Base-by-base conservation (phyloP, 768 basidiomycete genomes). In the Scleroderma citrinum region DNA sequence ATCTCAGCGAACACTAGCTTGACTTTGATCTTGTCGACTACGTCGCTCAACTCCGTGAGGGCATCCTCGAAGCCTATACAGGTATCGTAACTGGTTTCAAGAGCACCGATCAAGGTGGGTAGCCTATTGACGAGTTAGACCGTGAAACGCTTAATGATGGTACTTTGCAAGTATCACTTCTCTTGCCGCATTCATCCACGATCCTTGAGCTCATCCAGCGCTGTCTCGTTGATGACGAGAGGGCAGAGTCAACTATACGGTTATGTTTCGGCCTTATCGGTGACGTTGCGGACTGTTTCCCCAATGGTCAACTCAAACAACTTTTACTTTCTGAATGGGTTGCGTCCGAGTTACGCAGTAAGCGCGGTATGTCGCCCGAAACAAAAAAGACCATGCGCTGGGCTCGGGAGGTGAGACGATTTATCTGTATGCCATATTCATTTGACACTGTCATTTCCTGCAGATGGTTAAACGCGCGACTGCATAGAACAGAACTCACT, bases 51-150 rank as follows among this genome's bases (percentile, higher is more conserved):
- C 76, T 99, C 49, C 82, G 96, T 32, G 96, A 98, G 60, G 92
- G 92, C 39, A 97, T 99, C 56, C 72, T 97, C 29, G 96, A 99
- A 66, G 95, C 96, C 2, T 97, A 96, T 60, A 95, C 90, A 5
- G 94, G 95, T 21, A 85, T 99, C 54, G 83, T 97, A 51, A 85
- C 90, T 32, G 93, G 88, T 0, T 72, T 97, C 62, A 94, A 93
- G 74, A 83, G 82, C 58, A 87, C 86, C 1, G 78, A 81, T 19
- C 83, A 91, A 71, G 79, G 92, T 89, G 48, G 36, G 52, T 31
- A 10, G 5, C 7, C 19, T 23, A 8, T 29, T 47, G 23, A 7
- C 4, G 7, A 34, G 44, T 20, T 36, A 4, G 26, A 29, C 8
- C 16, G 11, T 32, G n/a, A 36, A 10, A 24, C 20, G 24, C 26